A percentile compares a stretch with the other conserved stretches of the same genome.
phyloP scores from a whole-genome alignment of 2,329 filamentous ascomycete species.

The Hymenoscyphus occultus region DNA sequence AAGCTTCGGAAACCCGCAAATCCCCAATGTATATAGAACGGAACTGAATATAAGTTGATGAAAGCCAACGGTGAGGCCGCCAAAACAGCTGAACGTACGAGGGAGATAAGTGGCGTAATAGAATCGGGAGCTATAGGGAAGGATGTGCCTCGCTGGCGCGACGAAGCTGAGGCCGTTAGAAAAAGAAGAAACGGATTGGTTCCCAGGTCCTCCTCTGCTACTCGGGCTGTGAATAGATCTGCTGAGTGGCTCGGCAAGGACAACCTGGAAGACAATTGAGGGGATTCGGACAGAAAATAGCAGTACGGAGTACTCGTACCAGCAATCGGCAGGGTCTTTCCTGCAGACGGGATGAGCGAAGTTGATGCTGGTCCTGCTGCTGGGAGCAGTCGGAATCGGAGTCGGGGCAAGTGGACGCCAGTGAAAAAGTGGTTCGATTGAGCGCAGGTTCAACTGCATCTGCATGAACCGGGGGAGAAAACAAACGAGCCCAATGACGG shows the following conservation, averaged over 20 bases:
- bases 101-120: not conserved
- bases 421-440: not conserved
- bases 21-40: slow-evolving; percentile 1
- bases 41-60: not conserved
- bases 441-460: not conserved
- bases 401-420: no score
- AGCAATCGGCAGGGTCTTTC: not conserved
- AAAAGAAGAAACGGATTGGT: not conserved
- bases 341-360: not conserved
- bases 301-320: no score
- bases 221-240: no score
- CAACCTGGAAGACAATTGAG: not conserved
- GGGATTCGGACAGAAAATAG: not conserved
- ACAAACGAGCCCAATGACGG: not conserved
- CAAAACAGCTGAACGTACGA: not conserved
- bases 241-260: no score
- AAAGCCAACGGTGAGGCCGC: not conserved
- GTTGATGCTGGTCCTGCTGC: not conserved
- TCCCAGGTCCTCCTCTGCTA: not conserved
- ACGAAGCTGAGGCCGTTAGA: not conserved
- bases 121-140: not conserved
- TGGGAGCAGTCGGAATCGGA: no score
- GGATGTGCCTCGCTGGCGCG: not conserved
- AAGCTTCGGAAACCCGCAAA: not conserved
- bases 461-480: not conserved